phyloP scores from a whole-genome alignment of 148 eudicot species.

The Suaeda aralocaspica region DNA sequence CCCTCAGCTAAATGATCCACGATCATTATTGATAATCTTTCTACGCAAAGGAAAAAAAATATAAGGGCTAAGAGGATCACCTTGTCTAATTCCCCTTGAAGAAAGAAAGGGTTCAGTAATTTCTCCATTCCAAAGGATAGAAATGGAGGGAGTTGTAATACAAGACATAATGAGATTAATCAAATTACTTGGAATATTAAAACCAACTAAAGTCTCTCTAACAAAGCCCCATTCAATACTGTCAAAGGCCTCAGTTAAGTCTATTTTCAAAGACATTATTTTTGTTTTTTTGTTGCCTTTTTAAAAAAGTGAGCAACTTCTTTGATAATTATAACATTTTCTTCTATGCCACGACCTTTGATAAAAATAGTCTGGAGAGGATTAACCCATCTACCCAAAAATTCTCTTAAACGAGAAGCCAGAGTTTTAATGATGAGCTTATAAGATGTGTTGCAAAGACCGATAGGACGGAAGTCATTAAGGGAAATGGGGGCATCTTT shows the following conservation, averaged over 20 bases:
- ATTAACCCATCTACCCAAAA: neutral
- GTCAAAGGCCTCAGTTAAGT: neutral
- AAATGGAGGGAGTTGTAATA: neutral
- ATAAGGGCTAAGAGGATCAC: neutral
- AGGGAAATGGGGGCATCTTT: neutral
- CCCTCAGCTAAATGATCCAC: accelerated
- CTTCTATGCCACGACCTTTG: neutral
- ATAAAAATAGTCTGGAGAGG: neutral
- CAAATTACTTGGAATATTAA: neutral
- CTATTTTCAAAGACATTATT: neutral
- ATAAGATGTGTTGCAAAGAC: neutral
- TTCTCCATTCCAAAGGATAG: neutral
- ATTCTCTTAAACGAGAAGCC: neutral
- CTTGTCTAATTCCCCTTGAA: neutral
- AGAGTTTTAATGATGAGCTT: neutral
- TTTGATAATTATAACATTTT: neutral
- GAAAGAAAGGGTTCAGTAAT: neutral
- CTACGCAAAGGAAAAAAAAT: neutral
- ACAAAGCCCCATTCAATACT: neutral
- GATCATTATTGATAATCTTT: neutral
- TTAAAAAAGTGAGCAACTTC: neutral
- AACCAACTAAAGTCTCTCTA: neutral
- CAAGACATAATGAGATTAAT: neutral
- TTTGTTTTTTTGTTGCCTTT: neutral
- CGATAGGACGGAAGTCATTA: neutral